Evolutionary conservation across 768 basidiomycete genomes (phyloP), one percentile per base, ranked within the genome.

Genomic region (Phanerochaete sordida): DNA sequence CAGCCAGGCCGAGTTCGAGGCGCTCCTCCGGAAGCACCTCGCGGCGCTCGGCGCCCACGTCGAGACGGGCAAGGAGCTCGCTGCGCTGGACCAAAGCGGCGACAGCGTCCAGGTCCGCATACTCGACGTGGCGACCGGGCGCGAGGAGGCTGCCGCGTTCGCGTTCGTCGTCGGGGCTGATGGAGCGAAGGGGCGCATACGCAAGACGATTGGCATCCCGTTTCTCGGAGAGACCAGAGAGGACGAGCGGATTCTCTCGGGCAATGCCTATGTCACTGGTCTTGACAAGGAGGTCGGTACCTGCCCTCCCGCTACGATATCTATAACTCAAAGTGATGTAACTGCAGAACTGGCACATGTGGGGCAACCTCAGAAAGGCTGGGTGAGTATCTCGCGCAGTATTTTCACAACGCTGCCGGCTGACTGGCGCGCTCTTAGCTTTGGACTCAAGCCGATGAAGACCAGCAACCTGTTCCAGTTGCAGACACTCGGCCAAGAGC

Each of bases 141-240:
- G 50, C 0, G 47, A 57, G n/a, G 76, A 79, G 58, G 67, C 51
- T 2, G 59, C 71, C 6, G 64, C 59, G 8, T 66, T 62, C n/a
- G 65, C 70, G 1, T 79, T 69, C 62, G 62, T 82, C 0, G 66
- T 81, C 15, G 79, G 79, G 1, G 68, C 74, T 0, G 81, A 81
- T 60, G 77, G 78, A 16, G 79, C 75, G 0, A 66, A 63, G 60
- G 73, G 78, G 13, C 43, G 71, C 3, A 72, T 73, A 6, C 70
- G 81, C 23, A 78, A 77, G 58, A 64, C 68, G 39, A 70, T 79
- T 3, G 79, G 77, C 0, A 61, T 82, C 6, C 64, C 68, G 0
- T 82, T 82, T 60, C 59, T 75, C 0, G 81, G 81, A 0, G 73
- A 81, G 60, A 77, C 75, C 0, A 65, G 58, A 7, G 63, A 72